Evolutionary conservation across 1,284 basidiomycete species (phyloP), one percentile per base, ranked within the genome.

Genomic region (Clitocybe nebularis): DNA sequence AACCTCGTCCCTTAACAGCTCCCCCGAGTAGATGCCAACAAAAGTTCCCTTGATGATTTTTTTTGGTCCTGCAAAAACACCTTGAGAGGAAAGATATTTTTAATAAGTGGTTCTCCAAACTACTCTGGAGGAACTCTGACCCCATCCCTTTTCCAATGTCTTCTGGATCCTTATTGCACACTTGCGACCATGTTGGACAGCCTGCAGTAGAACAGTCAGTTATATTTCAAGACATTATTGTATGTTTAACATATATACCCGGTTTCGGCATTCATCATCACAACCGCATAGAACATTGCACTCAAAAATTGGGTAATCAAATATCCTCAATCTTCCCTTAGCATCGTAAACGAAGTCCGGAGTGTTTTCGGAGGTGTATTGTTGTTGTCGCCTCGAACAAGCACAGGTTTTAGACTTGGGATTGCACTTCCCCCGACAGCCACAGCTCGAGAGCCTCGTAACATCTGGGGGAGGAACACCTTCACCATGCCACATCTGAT

Each of bases 221-320:
- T 7, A 32, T 29, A 33, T 20, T 13, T 77, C 80, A 44, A 4
- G 45, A 24, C 37, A 33, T 19, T 34, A n/a, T 23, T 33, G 13
- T 28, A 21, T 25, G 42, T 19, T 37, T 45, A 25, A 63, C 77
- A 50, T n/a, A n/a, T n/a, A n/a, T 53, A 93, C 92, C 56, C 91
- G 67, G 61, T 95, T 95, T 37, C 66, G 68, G 59, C 93, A 96
- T 32, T 83, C 77, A 1, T 85, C 81, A 2, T 81, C 79, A 62
- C 93, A 96, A 0, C 75, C 72, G 59, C 93, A 96, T 10, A 80
- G 67, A 32, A 77, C 79, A 54, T 93, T 91, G 60, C 93, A 96
- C 61, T 95, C 93, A 55, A 89, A 90, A 24, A 94, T 82, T 0
- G 90, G 84, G 41, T 77, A 76, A 5, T 72, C 71, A 8, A 63